Evolutionary conservation across 1,139 yeast species (phyloP).

Genomic region (Geotrichum macrosporum): DNA sequence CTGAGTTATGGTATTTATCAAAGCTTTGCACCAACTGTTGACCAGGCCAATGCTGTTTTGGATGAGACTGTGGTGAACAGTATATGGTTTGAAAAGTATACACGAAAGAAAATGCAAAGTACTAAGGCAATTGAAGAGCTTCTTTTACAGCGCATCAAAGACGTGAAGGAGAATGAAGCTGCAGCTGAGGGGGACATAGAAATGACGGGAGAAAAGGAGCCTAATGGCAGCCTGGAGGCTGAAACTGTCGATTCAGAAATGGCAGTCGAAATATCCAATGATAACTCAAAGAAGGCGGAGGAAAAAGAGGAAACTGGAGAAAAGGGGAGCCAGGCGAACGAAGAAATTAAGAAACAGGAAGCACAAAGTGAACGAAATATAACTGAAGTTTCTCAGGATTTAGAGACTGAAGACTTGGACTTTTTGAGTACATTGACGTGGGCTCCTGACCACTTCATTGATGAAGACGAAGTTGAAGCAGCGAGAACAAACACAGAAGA

Average conservation of each 20-base stretch:
- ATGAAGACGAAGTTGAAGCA: conserved; percentile 51
- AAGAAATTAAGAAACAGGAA: too few relatives aligned
- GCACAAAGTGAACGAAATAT: too few relatives aligned
- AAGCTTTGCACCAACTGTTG: conserved; percentile 76
- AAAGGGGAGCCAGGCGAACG: too few relatives aligned
- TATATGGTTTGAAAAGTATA: conserved; percentile 70
- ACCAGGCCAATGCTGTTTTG: conserved; percentile 65
- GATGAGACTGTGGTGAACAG: conserved; percentile 59
- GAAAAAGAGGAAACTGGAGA: conserved; percentile 16
- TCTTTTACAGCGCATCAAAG: conserved; percentile 20
- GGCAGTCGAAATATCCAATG: neutral
- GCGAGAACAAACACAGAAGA: conserved; percentile 47
- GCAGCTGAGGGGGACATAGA: too few relatives aligned
- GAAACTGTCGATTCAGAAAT: conserved; percentile 17
- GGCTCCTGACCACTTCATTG: conserved; percentile 50
- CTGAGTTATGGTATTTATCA: conserved; percentile 58
- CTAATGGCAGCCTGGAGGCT: conserved; percentile 25
- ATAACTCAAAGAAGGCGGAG: conserved; percentile 19
- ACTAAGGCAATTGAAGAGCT: conserved; percentile 24
- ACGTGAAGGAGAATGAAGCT: conserved; percentile 23
- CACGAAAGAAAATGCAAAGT: conserved; percentile 37
- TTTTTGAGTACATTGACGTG: conserved; percentile 50
- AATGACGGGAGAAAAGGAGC: conserved; percentile 22
- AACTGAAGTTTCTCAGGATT: conserved; percentile 27
- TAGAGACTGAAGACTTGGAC: conserved; percentile 33